phyloP scores from a whole-genome alignment of 345 rosid genomes.

The Brassica carinata region DNA sequence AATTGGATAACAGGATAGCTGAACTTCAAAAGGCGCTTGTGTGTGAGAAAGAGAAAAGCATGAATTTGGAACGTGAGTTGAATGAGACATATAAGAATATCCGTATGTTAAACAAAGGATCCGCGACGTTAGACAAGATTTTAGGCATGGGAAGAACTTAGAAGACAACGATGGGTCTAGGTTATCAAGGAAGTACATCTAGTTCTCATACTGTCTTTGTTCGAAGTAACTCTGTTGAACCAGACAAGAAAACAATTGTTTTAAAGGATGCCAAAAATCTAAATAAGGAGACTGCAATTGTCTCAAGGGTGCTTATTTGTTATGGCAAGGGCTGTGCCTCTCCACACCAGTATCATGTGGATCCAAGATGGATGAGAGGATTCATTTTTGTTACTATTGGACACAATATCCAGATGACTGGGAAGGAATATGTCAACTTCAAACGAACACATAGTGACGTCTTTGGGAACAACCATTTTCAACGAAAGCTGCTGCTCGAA shows the following conservation, averaged over 20 bases:
- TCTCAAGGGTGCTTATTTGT: background rate
- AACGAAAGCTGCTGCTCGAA: background rate
- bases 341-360: background rate
- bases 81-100: no score
- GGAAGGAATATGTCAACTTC: background rate
- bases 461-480: background rate
- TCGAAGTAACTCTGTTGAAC: no score
- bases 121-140: no score
- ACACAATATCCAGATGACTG: background rate
- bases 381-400: background rate
- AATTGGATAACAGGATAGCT: no score
- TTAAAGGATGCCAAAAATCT: background rate
- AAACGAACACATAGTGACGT: background rate
- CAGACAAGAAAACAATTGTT: background rate
- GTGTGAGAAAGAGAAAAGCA: no score
- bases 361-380: background rate
- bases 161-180: no score
- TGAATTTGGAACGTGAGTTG: no score
- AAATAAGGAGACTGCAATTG: background rate
- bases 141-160: no score
- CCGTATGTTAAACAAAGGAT: no score
- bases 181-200: no score
- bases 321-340: background rate
- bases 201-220: no score
- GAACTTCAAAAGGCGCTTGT: no score